Evolutionary conservation across 495 filamentous ascomycete species (phyloP), one percentile per base, ranked within the genome.

Genomic region (Penicillium cosmopolitanum): DNA sequence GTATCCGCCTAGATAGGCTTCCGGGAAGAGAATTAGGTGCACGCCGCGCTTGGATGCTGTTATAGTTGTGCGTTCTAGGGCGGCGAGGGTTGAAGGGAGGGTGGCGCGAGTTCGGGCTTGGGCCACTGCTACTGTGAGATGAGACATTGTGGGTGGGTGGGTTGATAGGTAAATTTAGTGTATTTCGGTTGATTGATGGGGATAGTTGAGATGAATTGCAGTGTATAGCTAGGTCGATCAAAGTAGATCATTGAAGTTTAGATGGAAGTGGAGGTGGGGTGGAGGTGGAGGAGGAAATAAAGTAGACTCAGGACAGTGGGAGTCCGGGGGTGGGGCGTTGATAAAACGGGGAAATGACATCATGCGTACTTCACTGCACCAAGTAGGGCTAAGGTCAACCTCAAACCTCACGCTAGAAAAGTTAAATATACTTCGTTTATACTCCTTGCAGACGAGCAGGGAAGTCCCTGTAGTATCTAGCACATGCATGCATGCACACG

Each of bases 1-100:
- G 65, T 98, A 98, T 6, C 94, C 94, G 19, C 94, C 94, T 0
- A 98, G 81, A 70, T 91, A 97, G 28, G 94, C 94, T 77, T 98
- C 94, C 0, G 94, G 94, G 63, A 97, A 95, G 43, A 97, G 85
- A 18, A 98, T 75, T 51, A 98, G 81, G 67, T 94, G 82, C 25
- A 90, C 82, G 34, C 82, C 80, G n/a, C 76, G 68, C 4, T 59
- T 53, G 15, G 73, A 62, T 10, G 77, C 79, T 21, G 69, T 57
- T 31, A 58, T 56, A 23, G 87, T 83, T 19, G 86, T 84, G 9
- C 67, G 58, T 50, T 83, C 75, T n/a, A 97, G 85, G 13, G 86
- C 82, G 7, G 68, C 51, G 50, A 97, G 85, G 3, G 93, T 96
- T 38, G 81, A 76, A 7, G 78, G 21, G 10, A 87, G 84, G 12